Evolutionary conservation across 495 filamentous ascomycete species (phyloP).

Genomic region (Penicillium coprophilum): DNA sequence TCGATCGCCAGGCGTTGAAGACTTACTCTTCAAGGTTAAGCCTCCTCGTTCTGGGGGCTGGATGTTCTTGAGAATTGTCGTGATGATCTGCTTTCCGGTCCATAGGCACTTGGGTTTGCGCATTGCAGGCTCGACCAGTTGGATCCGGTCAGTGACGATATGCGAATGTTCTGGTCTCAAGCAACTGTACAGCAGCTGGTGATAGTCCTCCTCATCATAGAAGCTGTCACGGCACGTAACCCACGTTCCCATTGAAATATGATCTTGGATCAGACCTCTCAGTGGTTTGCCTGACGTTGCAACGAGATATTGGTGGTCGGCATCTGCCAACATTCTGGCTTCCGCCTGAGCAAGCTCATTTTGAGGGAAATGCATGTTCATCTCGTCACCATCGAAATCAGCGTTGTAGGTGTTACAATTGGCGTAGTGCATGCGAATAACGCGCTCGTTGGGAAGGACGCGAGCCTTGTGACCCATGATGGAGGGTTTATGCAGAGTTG

Average conservation of each 20-base stretch:
- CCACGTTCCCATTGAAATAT: slow-evolving; percentile 90
- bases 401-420: slow-evolving; percentile 99
- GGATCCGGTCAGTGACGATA: slow-evolving; percentile 67
- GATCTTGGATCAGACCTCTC: slow-evolving; percentile 97
- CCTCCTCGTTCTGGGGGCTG: slow-evolving; percentile 70
- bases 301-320: slow-evolving; percentile 95
- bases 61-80: slow-evolving; percentile 91
- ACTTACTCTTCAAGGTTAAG: slow-evolving; percentile 74
- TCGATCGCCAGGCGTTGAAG: slow-evolving; percentile 68
- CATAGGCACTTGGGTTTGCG: slow-evolving; percentile 78
- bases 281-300: slow-evolving; percentile 92
- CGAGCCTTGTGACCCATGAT: slow-evolving; percentile 97
- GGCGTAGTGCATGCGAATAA: slow-evolving; percentile 99
- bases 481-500: slow-evolving; percentile 99
- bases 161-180: slow-evolving; percentile 87
- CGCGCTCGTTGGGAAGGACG: slow-evolving; percentile 90
- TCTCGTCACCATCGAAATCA: slow-evolving; percentile 99
- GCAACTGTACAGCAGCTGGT: slow-evolving; percentile 87
- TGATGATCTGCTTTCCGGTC: slow-evolving; percentile 98
- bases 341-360: slow-evolving; percentile 92
- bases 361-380: slow-evolving; percentile 99
- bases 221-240: slow-evolving; percentile 92
- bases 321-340: slow-evolving; percentile 87
- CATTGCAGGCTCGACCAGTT: slow-evolving; percentile 75
- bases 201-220: slow-evolving; percentile 83